Conservation (phyloP, 1,284 basidiomycete species). For the Sporisorium graminicola region DNA sequence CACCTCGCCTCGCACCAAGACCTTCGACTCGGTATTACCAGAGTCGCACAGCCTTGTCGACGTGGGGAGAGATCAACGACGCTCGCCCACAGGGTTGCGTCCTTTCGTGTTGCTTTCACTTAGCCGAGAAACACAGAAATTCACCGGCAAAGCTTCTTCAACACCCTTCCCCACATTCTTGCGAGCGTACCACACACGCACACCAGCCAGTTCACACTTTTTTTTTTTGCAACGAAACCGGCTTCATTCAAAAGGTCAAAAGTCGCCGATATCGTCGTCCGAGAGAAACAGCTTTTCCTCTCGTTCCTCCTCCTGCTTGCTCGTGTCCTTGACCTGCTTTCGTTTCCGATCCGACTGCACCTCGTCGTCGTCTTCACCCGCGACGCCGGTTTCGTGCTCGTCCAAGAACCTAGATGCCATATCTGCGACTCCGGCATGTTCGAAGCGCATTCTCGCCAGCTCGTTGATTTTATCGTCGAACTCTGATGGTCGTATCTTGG, state of each 20-base stretch:
- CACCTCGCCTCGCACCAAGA: no score
- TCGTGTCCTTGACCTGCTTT: not conserved
- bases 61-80: no score
- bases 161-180: no score
- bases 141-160: no score
- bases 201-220: no score
- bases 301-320: slow-evolving; percentile 11
- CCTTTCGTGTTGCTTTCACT: no score
- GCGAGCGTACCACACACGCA: no score
- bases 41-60: no score
- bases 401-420: slow-evolving; percentile 26
- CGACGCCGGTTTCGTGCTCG: slow-evolving; percentile 37
- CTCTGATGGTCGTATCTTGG: slow-evolving; percentile 29
- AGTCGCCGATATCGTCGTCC: slow-evolving; percentile 50
- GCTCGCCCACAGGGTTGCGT: no score
- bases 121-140: no score
- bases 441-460: slow-evolving; percentile 38
- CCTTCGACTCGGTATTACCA: no score
- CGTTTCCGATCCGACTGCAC: not conserved
- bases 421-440: slow-evolving; percentile 40
- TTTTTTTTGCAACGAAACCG: not conserved
- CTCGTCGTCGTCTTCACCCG: slow-evolving; percentile 11
- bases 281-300: slow-evolving; percentile 29
- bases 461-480: slow-evolving; percentile 11
- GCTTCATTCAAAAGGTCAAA: slow-evolving; percentile 10